phyloP scores from a whole-genome alignment of 2,329 filamentous ascomycete species.

The Penicillium sumatraense region DNA sequence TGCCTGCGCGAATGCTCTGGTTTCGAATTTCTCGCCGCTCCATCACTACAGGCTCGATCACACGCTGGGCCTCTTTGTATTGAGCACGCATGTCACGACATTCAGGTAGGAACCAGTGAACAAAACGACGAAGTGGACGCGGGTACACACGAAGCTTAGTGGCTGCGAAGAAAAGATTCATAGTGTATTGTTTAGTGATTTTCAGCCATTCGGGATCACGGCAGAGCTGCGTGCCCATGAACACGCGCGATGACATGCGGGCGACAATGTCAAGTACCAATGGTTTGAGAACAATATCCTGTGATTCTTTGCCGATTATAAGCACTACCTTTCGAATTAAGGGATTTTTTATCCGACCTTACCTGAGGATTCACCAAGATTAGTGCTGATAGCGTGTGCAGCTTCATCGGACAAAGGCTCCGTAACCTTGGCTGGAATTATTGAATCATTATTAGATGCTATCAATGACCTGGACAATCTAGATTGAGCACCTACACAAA shows the following conservation, averaged over 20 bases:
- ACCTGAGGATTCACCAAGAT: too few relatives aligned
- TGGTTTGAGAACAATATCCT: neutral
- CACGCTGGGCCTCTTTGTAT: neutral
- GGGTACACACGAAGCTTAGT: slow-evolving; percentile 2
- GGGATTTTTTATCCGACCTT: too few relatives aligned
- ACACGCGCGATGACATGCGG: slow-evolving; percentile 6
- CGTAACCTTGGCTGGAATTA: too few relatives aligned
- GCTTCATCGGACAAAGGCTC: too few relatives aligned
- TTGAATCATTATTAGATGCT: too few relatives aligned
- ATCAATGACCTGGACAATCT: too few relatives aligned
- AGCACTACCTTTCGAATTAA: too few relatives aligned
- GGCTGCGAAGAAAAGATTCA: neutral
- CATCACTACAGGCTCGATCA: slow-evolving; percentile 2
- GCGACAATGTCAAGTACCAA: neutral
- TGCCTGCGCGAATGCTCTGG: neutral
- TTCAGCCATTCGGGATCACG: slow-evolving; percentile 3
- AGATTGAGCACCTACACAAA: too few relatives aligned
- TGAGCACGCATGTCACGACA: neutral
- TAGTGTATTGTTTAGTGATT: slow-evolving; percentile 4
- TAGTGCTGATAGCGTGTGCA: too few relatives aligned
- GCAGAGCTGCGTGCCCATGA: slow-evolving; percentile 9
- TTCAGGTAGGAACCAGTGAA: slow-evolving; percentile 1
- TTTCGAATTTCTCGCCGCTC: neutral
- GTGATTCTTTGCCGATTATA: too few relatives aligned
- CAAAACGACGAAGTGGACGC: neutral